These are phyloP conservation scores for Metarhizium guizhouense DNA, from an alignment of 2,329 filamentous ascomycete genomes.

Conservation along the genomic window DNA sequence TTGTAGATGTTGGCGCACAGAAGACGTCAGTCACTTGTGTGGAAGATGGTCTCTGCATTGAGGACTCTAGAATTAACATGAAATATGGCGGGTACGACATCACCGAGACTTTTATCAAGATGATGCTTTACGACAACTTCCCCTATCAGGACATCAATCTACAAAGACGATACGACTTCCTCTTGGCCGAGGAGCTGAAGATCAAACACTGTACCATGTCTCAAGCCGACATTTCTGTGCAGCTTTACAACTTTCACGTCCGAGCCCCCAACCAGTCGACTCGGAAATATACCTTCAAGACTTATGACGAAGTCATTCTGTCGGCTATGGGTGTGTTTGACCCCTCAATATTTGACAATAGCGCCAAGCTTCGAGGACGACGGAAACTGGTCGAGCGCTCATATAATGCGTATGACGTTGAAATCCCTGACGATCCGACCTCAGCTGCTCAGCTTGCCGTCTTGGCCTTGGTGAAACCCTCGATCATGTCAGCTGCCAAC, in stretches of 20 bases:
- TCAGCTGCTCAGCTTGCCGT: conserved; percentile 74
- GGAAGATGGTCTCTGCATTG: conserved; percentile 89
- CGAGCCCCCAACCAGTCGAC: conserved; percentile 83
- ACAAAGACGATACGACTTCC: conserved; percentile 78
- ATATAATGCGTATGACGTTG: conserved; percentile 86
- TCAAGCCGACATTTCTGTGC: conserved; percentile 80
- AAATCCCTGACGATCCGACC: conserved; percentile 76
- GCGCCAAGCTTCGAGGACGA: conserved; percentile 67
- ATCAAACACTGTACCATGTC: conserved; percentile 87
- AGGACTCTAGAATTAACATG: conserved; percentile 89
- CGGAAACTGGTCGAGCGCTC: conserved; percentile 78
- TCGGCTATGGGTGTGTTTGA: conserved; percentile 93
- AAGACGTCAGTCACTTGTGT: conserved; percentile 97
- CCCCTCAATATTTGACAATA: conserved; percentile 77
- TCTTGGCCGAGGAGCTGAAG: conserved; percentile 93
- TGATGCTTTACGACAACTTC: conserved; percentile 96
- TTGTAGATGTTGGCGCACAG: conserved; percentile 92
- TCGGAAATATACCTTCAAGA: conserved; percentile 90
- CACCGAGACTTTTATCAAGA: conserved; percentile 90
- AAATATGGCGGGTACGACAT: conserved; percentile 92
- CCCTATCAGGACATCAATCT: conserved; percentile 94
- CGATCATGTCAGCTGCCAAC: conserved; percentile 37
- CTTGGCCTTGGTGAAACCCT: conserved; percentile 50
- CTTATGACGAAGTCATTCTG: conserved; percentile 92
- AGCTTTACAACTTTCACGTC: conserved; percentile 83